Base-by-base conservation (phyloP, 345 rosid species). In the Clausena lansium region DNA sequence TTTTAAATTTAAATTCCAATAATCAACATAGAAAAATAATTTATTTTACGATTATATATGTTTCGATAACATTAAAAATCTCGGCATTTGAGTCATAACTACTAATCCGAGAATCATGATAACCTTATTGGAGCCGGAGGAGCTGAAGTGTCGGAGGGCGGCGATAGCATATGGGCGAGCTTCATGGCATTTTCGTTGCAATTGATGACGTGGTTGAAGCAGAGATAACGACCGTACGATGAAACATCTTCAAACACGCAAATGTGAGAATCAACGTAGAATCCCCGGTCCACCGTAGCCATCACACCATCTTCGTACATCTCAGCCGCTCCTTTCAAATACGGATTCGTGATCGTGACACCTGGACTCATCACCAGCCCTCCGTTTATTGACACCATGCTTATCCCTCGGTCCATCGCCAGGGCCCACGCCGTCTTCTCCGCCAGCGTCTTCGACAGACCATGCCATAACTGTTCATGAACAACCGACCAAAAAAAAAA, bases 341-440 rank as follows among this genome's bases (percentile, higher is more conserved):
- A 91, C 9, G 95, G 90, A 74, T 87, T 67, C 22, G 71, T 36
- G 60, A 91, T 81, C 73, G 86, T 62, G 15, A 87, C 81, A 64
- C 82, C 89, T 0, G 86, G 84, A 14, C 81, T 71, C 89, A 86
- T 82, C 68, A 88, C 24, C 75, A 89, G 76, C 17, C 95, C 95
- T 25, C 84, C 91, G 39, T 91, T 91, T 3, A 91, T 50, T 7
- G 90, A 78, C 24, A 89, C 92, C 93, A 91, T 89, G 81, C 74
- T 84, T 6, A 91, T 80, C 4, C 84, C 91, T 45, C 95, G 80
- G 73, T 91, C 95, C 95, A 91, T 91, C 22, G 95, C 95, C 55
- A 91, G 76, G 0, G 95, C 93, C 95, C 95, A 91, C 5, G 95
- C 90, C 13, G 93, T 78, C 79, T 86, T 89, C 92, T 91, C 95